Evolutionary conservation across 2,329 filamentous ascomycete species (phyloP).

Genomic region (Penicillium freii): DNA sequence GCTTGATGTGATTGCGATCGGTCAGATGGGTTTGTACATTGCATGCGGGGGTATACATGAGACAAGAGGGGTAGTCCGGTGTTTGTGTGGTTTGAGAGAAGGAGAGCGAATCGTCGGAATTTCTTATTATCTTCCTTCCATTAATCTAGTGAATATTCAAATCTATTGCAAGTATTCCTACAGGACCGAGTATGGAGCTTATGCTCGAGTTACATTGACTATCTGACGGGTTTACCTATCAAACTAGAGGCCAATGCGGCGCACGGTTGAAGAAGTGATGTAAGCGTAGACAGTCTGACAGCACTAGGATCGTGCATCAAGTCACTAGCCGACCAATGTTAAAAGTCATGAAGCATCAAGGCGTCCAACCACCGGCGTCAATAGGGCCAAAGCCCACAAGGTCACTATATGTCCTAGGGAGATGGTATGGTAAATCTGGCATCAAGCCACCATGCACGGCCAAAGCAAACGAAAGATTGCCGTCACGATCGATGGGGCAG

Average conservation of each 20-base stretch:
- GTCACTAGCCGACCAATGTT: conserved; percentile 12
- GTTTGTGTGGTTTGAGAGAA: neutral
- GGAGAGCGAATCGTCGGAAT: neutral
- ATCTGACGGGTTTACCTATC: conserved; percentile 5
- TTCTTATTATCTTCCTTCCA: neutral
- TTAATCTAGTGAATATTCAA: neutral
- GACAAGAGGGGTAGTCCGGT: neutral
- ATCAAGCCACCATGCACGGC: conserved; percentile 22
- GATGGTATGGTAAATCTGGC: conserved; percentile 1
- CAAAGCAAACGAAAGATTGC: conserved; percentile 3
- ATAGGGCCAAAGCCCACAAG: conserved; percentile 18
- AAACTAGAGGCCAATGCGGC: neutral
- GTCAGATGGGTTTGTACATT: conserved; percentile 2
- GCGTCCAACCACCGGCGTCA: conserved; percentile 13
- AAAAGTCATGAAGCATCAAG: conserved; percentile 11
- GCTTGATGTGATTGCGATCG: conserved; percentile 6
- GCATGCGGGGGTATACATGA: conserved; percentile 7
- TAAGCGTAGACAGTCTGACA: conserved; percentile 14
- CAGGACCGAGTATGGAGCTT: neutral
- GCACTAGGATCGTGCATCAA: conserved; percentile 8
- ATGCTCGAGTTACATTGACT: conserved; percentile 9
- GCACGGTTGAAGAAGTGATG: neutral
- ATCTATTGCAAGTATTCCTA: neutral
- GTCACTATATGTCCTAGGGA: conserved; percentile 12
- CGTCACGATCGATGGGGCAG: conserved; percentile 3